phyloP scores from a whole-genome alignment of 331 rosid species.

The Stylosanthes scabra region DNA sequence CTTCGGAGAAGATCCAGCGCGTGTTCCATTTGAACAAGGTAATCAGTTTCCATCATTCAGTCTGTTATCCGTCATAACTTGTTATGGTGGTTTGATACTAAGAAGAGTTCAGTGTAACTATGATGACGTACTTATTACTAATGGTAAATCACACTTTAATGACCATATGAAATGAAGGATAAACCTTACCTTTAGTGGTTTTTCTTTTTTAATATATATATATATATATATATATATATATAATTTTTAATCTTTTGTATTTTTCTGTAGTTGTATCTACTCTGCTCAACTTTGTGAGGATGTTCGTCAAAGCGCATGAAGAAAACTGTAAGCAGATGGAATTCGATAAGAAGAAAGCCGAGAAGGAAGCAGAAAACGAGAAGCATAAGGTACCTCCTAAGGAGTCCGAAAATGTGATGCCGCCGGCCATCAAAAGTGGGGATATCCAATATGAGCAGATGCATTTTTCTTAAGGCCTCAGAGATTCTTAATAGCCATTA shows the following conservation, averaged over 20 bases:
- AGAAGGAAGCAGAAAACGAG: slow-evolving; percentile 79
- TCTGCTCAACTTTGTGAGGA: slow-evolving; percentile 78
- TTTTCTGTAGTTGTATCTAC: slow-evolving; percentile 75
- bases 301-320: slow-evolving; percentile 76
- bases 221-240: too few species aligned
- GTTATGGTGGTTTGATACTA: slow-evolving; percentile 17
- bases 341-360: slow-evolving; percentile 74
- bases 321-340: slow-evolving; percentile 88
- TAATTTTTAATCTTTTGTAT: neutral
- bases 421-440: slow-evolving; percentile 55
- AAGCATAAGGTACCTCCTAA: slow-evolving; percentile 57
- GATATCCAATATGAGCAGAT: slow-evolving; percentile 40
- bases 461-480: slow-evolving; percentile 21
- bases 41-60: slow-evolving; percentile 1
- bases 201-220: too few species aligned
- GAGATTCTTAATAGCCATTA: slow-evolving; percentile 27
- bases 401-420: slow-evolving; percentile 54
- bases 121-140: slow-evolving; percentile 2
- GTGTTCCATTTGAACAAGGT: slow-evolving; percentile 96
- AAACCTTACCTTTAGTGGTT: too few species aligned
- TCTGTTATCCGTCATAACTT: neutral
- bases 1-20: slow-evolving; percentile 98
- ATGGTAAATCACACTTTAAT: too few species aligned
- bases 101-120: neutral
- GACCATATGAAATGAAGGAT: too few species aligned